A percentile compares a stretch with the other conserved stretches of the same genome.
Evolutionary conservation across 1,284 basidiomycete genomes (phyloP).

Genomic region (Pisolithus thermaeus): DNA sequence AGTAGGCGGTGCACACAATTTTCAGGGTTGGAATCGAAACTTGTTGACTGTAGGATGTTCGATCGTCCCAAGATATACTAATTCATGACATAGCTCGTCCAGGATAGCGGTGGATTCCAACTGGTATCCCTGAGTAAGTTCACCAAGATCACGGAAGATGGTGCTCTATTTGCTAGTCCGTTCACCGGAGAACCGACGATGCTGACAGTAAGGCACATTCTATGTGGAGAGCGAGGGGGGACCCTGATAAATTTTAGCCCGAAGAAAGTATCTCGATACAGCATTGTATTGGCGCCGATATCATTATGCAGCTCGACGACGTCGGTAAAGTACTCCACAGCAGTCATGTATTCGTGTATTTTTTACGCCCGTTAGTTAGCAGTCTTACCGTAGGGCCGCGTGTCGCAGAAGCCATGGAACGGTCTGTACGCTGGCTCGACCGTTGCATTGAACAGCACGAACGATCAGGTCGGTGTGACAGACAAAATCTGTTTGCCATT

Average conservation of each 20-base stretch:
- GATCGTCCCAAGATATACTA: constrained; percentile 5
- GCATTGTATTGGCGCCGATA: constrained; percentile 82
- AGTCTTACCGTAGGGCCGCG: constrained; percentile 70
- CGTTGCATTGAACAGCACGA: constrained; percentile 74
- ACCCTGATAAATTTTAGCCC: constrained; percentile 42
- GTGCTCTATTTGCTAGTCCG: constrained; percentile 75
- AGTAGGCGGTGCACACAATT: constrained; percentile 75
- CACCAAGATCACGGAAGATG: constrained; percentile 79
- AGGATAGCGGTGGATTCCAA: constrained; percentile 86
- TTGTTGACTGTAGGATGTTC: constrained; percentile 60
- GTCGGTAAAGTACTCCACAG: constrained; percentile 52
- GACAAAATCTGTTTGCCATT: constrained; percentile 82
- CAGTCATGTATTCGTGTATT: background rate
- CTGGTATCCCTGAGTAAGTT: constrained; percentile 81
- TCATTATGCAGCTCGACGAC: constrained; percentile 89
- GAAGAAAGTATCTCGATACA: constrained; percentile 84
- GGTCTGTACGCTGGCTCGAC: constrained; percentile 81
- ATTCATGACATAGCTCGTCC: constrained; percentile 7
- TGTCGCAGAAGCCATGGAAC: constrained; percentile 77
- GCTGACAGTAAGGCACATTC: constrained; percentile 58
- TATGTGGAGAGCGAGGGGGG: background rate
- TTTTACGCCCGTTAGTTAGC: constrained; percentile 44
- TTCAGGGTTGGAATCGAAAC: constrained; percentile 81
- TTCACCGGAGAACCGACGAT: constrained; percentile 80
- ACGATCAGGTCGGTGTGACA: constrained; percentile 51